Base-by-base conservation (phyloP, 805 yeast genomes). In the Barnettozyma sp. region DNA sequence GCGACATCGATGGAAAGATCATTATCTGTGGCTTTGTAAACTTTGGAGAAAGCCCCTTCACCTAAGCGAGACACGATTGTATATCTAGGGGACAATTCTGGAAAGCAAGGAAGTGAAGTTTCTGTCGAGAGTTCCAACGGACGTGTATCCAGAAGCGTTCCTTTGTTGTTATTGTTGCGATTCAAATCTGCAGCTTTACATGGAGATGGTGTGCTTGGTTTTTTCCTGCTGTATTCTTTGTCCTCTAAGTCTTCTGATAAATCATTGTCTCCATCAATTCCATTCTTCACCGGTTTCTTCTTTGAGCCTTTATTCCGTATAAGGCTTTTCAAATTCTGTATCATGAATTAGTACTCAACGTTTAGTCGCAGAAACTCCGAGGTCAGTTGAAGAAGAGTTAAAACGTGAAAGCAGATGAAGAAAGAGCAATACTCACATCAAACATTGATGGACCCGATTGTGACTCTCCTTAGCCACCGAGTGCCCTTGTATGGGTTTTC, bases 1-100 rank as follows among this genome's bases (percentile, higher is more conserved):
- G 79, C 80, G 16, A 73, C 73, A 2, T 34, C 22, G 10, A 42
- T 25, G 23, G 48, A 35, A 12, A 37, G 26, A 5, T 45, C 40
- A 20, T 41, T 30, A 34, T 52, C 64, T n/a, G 49, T 33, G 18
- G 85, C 88, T 35, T 73, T 72, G 58, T 76, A 79, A 13, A 83
- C 94, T 21, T 74, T 70, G 4, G 88, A 80, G 46, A 83, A 83
- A 0, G 94, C 88, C 18, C 94, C 94, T 55, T 83, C 92, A 7
- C 94, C 94, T 43, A 83, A 70, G 49, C 70, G 68, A 29, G 63
- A 63, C 4, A 66, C 35, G 19, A 74, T 49, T 35, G 55, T 55
- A 46, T 70, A 74, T 4, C 56, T 43, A 11, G 50, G 49, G 3
- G 25, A 30, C n/a, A 53, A 34, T 15, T 50, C 55, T 19, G 42